A percentile compares a stretch with the other conserved stretches of the same genome.
Conservation (phyloP, 495 filamentous ascomycete genomes). For the Aspergillus mulundensis region DNA sequence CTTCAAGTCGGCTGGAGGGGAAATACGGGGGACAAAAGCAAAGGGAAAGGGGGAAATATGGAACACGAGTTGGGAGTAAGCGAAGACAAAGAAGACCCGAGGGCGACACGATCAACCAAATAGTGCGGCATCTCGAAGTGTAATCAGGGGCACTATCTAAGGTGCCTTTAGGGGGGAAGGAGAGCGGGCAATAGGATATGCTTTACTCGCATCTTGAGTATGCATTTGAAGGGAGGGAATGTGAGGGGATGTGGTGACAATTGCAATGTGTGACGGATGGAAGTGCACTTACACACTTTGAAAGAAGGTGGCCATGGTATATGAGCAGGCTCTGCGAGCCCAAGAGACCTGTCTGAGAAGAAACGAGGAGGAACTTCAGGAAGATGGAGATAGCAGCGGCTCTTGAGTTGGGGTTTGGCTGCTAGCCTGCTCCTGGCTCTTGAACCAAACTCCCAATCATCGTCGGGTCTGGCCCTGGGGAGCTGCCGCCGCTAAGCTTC, state of each 20-base stretch:
- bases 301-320: slow-evolving; percentile 72
- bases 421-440: slow-evolving; percentile 5
- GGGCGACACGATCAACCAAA: background rate
- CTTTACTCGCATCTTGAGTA: slow-evolving; percentile 11
- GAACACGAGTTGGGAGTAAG: background rate
- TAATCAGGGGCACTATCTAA: slow-evolving; percentile 8
- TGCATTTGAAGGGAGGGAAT: slow-evolving; percentile 15
- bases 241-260: slow-evolving; percentile 9
- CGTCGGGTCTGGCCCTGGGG: slow-evolving; percentile 26
- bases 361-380: slow-evolving; percentile 18
- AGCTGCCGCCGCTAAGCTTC: slow-evolving; percentile 21
- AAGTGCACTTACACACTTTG: slow-evolving; percentile 68
- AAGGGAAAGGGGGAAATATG: slow-evolving; percentile 3
- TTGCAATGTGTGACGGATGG: slow-evolving; percentile 12
- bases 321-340: background rate
- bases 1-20: slow-evolving; percentile 40
- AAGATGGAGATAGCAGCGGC: slow-evolving; percentile 10
- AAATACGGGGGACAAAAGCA: slow-evolving; percentile 14
- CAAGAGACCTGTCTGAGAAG: slow-evolving; percentile 9
- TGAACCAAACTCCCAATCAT: slow-evolving; percentile 8
- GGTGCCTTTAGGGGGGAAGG: slow-evolving; percentile 9
- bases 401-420: slow-evolving; percentile 1
- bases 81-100: background rate
- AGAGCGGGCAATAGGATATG: slow-evolving; percentile 8
- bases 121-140: background rate